Base-by-base conservation (phyloP, 441 rosid species). In the Aleurites moluccanus region DNA sequence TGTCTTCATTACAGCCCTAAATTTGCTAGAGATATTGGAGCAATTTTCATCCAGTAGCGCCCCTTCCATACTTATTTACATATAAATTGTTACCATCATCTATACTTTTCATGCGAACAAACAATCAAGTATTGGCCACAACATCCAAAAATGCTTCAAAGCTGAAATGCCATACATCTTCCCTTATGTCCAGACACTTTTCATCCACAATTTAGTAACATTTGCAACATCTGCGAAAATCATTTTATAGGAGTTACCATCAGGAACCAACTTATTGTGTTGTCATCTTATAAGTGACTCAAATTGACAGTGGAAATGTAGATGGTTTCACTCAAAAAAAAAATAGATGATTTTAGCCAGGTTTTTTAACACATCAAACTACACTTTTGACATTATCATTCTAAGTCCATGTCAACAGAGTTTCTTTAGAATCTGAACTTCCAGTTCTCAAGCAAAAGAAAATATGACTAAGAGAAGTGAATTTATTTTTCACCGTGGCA, bases 121-220 rank as follows among this genome's bases (percentile, higher is more conserved):
- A 64, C 20, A 57, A 35, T 23, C 13, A 69, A 49, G n/a, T n/a
- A n/a, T n/a, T n/a, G n/a, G n/a, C n/a, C n/a, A n/a, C n/a, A n/a
- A 50, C 10, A 15, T 45, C 50, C 14, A 75, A 27, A 53, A 21
- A 55, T 1, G 33, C 49, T 61, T 6, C 67, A 9, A 38, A 2
- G 28, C 33, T 55, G 4, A 64, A 63, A 61, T 25, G 53, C 13
- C 35, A 27, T 42, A 42, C 18, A 55, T 33, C 9, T 35, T 49
- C 38, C 21, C 47, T 21, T 4, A 50, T 25, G n/a, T 20, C 9
- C 64, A 55, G 2, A 27, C 45, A 53, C 49, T n/a, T 57, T 44
- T 25, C 47, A 74, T 42, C 63, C 49, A 66, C 40, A 55, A 66
- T 33, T 28, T 27, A 61, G 33, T n/a, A 42, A 69, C 20, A 45